Base-by-base conservation (phyloP, 148 eudicot species). In the Cornus kousa region DNA sequence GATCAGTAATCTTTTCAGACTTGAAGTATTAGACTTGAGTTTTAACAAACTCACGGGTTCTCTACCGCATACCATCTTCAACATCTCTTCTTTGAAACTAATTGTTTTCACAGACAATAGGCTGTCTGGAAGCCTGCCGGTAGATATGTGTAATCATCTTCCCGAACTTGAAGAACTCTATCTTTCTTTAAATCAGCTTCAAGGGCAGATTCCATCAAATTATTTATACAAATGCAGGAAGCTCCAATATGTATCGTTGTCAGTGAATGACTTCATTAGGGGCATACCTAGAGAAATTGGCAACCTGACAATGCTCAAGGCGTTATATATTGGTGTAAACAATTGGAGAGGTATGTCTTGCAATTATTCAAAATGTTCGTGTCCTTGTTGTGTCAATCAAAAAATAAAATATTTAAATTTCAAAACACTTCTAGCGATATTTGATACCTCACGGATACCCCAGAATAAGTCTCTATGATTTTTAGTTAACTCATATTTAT, bases 21-120 rank as follows among this genome's bases (percentile, higher is more conserved):
- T 82, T 11, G 17, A 71, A 71, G 20, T 35, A 17, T 71, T 71
- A n/a, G 5, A 35, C 9, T 12, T 71, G 24, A 40, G 24, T 5
- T 46, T 9, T 17, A 71, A 71, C 73, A 13, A 71, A 5, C 70
- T 83, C 70, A 46, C 76, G 3, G 85, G 85, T 13, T 5, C 40
- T 12, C 76, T 83, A 59, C 79, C 82, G 24, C 20, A 55, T 46
- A 40, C 71, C 72, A 79, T 83, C 53, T 83, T 75, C 79, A 83
- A 83, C 75, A 75, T 79, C 7, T 79, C 85, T 9, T 57, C 82
- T 16, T 22, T 79, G 24, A 19, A 10, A 66, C 12, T 40, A 22
- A 0, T 78, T 19, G 74, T 39, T 37, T 37, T 78, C n/a, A 23
- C n/a, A 46, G 12, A n/a, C 75, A 82, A 82, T 59, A 74, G 19